phyloP scores from a whole-genome alignment of 2,329 filamentous ascomycete genomes.

The Macrophomina phaseolina region DNA sequence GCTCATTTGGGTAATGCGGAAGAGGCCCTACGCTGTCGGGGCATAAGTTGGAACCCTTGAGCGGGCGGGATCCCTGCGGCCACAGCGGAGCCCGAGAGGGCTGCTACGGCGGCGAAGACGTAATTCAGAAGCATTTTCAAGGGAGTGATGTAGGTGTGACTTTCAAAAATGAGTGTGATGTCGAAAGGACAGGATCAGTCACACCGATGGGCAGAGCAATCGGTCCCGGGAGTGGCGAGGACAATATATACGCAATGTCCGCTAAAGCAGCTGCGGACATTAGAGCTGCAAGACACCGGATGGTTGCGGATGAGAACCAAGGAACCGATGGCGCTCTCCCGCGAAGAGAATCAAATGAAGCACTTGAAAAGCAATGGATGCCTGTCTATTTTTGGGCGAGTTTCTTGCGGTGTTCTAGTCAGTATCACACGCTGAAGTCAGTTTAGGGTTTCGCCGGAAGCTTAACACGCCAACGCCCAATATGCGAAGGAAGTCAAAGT shows the following conservation, averaged over 20 bases:
- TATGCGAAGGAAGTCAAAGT: neutral
- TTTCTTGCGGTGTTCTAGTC: neutral
- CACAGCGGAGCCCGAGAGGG: neutral
- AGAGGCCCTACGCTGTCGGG: slow-evolving; percentile 2
- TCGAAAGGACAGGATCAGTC: neutral
- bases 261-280: neutral
- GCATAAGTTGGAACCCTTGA: neutral
- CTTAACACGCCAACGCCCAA: neutral
- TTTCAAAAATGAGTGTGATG: neutral
- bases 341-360: neutral
- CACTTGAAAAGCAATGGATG: neutral
- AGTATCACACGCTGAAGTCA: neutral
- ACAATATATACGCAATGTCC: neutral
- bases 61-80: slow-evolving; percentile 6
- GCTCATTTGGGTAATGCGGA: neutral
- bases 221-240: too few species aligned
- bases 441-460: slow-evolving; percentile 9
- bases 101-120: neutral
- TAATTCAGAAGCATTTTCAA: neutral
- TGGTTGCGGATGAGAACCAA: slow-evolving; percentile 6
- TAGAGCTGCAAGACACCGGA: neutral
- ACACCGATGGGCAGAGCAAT: neutral
- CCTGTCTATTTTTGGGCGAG: neutral
- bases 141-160: neutral
- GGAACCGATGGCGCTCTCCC: neutral